Conservation (phyloP, 257 asterid genomes). For the Leonotis leonurus region DNA sequence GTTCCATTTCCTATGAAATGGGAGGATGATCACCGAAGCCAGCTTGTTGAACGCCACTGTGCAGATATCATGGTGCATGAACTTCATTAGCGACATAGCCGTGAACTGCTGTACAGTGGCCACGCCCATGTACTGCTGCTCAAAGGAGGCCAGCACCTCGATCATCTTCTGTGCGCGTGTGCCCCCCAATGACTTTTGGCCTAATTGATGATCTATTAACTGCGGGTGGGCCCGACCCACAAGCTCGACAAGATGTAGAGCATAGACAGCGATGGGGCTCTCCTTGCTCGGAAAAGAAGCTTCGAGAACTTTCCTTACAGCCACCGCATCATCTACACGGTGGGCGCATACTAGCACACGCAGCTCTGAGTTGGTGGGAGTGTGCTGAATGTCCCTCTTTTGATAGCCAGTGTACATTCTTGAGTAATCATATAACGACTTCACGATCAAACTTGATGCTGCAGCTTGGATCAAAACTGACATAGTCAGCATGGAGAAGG, state of each 20-base stretch:
- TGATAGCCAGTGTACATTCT: conserved; percentile 58
- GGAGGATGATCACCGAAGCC: conserved; percentile 55
- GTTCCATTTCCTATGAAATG: conserved; percentile 75
- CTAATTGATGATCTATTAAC: conserved; percentile 61
- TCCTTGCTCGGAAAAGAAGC: conserved; percentile 46
- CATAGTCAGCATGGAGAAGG: conserved; percentile 47
- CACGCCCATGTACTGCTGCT: conserved; percentile 32
- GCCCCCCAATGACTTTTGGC: conserved; percentile 52
- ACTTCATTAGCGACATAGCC: conserved; percentile 52
- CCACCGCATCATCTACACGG: conserved; percentile 49
- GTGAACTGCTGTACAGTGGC: conserved; percentile 49
- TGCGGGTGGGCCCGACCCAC: conserved; percentile 60
- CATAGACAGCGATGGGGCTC: conserved; percentile 47
- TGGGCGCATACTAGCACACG: conserved; percentile 49
- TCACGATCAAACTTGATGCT: conserved; percentile 28
- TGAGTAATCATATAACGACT: conserved; percentile 41
- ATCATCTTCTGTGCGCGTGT: conserved; percentile 51
- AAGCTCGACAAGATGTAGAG: conserved; percentile 62
- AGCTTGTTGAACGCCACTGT: conserved; percentile 58
- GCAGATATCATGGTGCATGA: conserved; percentile 79
- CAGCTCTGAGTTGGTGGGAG: conserved; percentile 42
- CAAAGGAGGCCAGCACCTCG: conserved; percentile 32
- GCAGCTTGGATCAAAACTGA: conserved; percentile 47
- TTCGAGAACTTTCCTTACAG: conserved; percentile 38
- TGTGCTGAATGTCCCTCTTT: conserved; percentile 58